Evolutionary conservation across 768 basidiomycete species (phyloP), one percentile per base, ranked within the genome.

Genomic region (Glaciozyma martinii): DNA sequence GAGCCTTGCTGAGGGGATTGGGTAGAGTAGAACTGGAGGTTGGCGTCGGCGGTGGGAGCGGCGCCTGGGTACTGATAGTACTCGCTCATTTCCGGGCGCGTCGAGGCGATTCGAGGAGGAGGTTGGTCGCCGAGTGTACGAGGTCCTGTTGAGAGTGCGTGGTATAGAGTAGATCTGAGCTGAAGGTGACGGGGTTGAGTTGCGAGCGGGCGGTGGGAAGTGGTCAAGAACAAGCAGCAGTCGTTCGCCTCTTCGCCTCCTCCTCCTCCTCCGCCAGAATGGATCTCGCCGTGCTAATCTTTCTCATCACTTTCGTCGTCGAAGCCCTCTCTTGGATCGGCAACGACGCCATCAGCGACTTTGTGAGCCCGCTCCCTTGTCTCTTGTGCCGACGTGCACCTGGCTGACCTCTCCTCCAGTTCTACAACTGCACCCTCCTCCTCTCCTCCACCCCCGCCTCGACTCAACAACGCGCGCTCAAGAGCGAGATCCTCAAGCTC

Each of bases 401-500:
- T 1, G 23, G 27, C 55, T 33, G 29, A 37, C 49, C n/a, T 0
- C 60, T n/a, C 5, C 5, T 42, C 23, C 32, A 54, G 37, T 59
- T 33, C 55, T 47, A 43, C 37, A 13, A n/a, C 23, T 1, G 27
- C 43, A 32, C 21, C 18, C 30, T 16, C 61, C 62, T 61, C 66
- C 63, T 85, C 89, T 77, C 78, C 86, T 74, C 78, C 12, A 33
- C 82, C 12, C 77, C 80, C 13, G 77, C 82, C 37, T 79, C 82
- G 19, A 72, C 81, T 52, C 79, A 82, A 65, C 89, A 93, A 73
- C 80, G 82, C 29, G 77, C 80, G 66, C 84, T 97, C 71, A 91
- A 94, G 77, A 78, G 82, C 12, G 86, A 92, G 61, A 83, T 97
- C 37, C 80, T 97, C 52, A 76, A 78, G 33, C 86, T 84, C 44